phyloP scores from a whole-genome alignment of 345 rosid genomes.

The Arabidopsis arenosa region DNA sequence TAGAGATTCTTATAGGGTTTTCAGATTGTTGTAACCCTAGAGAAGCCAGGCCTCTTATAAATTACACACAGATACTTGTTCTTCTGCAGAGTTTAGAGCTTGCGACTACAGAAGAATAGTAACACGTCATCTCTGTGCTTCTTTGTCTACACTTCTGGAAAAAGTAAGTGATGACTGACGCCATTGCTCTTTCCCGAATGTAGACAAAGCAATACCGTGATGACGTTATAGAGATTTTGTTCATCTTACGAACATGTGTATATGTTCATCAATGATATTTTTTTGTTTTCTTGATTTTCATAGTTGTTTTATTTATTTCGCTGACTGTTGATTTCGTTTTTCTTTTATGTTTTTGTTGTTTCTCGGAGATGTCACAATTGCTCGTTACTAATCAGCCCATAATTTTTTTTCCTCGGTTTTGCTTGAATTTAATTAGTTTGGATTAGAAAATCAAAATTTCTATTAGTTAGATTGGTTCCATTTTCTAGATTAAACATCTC shows the following conservation, averaged over 20 bases:
- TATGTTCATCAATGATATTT: background rate
- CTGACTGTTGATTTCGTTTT: no score
- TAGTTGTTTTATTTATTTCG: background rate
- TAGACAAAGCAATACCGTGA: background rate
- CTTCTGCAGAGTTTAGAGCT: background rate
- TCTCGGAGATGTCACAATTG: no score
- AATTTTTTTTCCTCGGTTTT: no score
- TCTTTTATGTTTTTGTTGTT: no score
- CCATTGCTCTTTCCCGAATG: background rate
- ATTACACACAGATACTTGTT: background rate
- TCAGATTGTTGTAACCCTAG: no score
- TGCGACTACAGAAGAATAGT: background rate
- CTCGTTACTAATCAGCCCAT: no score
- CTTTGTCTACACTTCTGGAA: slow-evolving; percentile 4
- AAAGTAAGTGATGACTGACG: background rate
- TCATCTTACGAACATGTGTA: background rate
- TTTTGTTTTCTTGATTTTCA: background rate
- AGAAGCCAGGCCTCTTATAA: background rate
- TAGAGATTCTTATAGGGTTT: no score
- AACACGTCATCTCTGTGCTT: slow-evolving; percentile 3
- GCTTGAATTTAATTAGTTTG: background rate
- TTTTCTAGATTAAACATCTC: background rate
- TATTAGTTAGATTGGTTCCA: background rate
- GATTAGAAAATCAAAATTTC: background rate
- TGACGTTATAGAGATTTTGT: background rate